Evolutionary conservation across 1,139 yeast genomes (phyloP).

Genomic region (Suhomyces bokatorum): DNA sequence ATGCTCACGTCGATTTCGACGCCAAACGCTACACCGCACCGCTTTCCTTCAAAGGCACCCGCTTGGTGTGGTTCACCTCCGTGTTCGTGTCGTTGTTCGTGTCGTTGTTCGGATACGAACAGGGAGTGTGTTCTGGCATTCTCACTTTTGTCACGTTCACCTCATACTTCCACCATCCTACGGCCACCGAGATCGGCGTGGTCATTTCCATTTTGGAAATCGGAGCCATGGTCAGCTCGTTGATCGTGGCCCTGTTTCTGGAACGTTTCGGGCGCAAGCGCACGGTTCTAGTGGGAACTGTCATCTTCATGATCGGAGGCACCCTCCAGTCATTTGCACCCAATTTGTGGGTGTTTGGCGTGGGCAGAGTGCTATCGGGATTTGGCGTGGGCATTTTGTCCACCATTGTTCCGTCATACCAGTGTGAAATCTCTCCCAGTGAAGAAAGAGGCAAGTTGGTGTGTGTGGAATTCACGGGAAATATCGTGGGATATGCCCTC

Average conservation of each 20-base stretch:
- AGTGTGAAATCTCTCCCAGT: conserved; percentile 56
- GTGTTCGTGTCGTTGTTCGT: conserved; percentile 83
- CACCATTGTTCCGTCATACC: conserved; percentile 56
- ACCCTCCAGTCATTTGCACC: conserved; percentile 48
- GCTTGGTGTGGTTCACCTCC: conserved; percentile 69
- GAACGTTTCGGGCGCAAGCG: conserved; percentile 50
- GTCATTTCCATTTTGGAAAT: conserved; percentile 53
- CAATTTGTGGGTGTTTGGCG: conserved; percentile 43
- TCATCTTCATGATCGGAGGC: conserved; percentile 53
- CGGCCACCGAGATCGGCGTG: conserved; percentile 48
- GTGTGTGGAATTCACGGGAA: conserved; percentile 57
- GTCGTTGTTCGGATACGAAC: conserved; percentile 85
- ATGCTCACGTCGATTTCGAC: conserved; percentile 42
- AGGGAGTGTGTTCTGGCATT: conserved; percentile 87
- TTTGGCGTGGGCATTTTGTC: conserved; percentile 54
- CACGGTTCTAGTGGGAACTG: conserved; percentile 51
- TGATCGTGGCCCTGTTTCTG: conserved; percentile 48
- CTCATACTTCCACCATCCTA: conserved; percentile 45
- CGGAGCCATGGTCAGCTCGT: conserved; percentile 52
- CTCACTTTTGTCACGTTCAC: conserved; percentile 51
- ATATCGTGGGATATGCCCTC: conserved; percentile 51
- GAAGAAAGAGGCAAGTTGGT: conserved; percentile 57
- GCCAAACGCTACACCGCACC: conserved; percentile 35
- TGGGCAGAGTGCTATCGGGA: conserved; percentile 54
- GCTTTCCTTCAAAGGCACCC: conserved; percentile 40